Conservation (phyloP, 352 stramenopile genomes). For the Pythium plurisporium region DNA sequence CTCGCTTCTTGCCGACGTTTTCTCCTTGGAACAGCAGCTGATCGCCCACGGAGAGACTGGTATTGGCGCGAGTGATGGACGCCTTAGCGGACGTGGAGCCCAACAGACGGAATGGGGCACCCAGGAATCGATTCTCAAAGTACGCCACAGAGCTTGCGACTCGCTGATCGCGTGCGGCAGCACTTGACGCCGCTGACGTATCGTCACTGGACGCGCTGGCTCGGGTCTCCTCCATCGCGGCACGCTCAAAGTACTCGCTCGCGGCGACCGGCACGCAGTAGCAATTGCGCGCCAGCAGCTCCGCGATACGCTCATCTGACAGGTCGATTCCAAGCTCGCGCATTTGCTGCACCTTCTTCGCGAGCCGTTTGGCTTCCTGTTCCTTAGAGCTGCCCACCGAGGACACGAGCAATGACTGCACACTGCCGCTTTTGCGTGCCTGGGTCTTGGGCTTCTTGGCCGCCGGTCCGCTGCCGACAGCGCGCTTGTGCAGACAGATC, state of each 20-base stretch:
- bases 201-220: background rate
- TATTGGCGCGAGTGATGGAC: slow-evolving; percentile 42
- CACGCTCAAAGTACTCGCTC: slow-evolving; percentile 70
- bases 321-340: slow-evolving; percentile 71
- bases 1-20: slow-evolving; percentile 65
- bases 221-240: slow-evolving; percentile 11
- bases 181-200: background rate
- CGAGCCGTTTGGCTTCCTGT: slow-evolving; percentile 49
- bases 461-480: background rate
- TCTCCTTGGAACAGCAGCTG: slow-evolving; percentile 58
- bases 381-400: slow-evolving; percentile 60
- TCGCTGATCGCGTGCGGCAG: slow-evolving; percentile 20
- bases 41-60: slow-evolving; percentile 35
- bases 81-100: slow-evolving; percentile 42
- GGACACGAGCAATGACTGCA: slow-evolving; percentile 44
- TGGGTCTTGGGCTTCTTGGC: slow-evolving; percentile 17
- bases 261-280: slow-evolving; percentile 66
- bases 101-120: slow-evolving; percentile 36
- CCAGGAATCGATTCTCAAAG: slow-evolving; percentile 33
- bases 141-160: slow-evolving; percentile 15
- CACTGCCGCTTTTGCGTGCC: background rate
- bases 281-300: slow-evolving; percentile 66
- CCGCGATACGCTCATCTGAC: slow-evolving; percentile 39
- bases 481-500: slow-evolving; percentile 44
- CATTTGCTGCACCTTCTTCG: slow-evolving; percentile 73